A percentile compares a stretch with the other conserved stretches of the same genome.
These are phyloP conservation scores for Calonectria crousiana DNA, from an alignment of 2,329 filamentous ascomycete genomes.

Conservation along the genomic window DNA sequence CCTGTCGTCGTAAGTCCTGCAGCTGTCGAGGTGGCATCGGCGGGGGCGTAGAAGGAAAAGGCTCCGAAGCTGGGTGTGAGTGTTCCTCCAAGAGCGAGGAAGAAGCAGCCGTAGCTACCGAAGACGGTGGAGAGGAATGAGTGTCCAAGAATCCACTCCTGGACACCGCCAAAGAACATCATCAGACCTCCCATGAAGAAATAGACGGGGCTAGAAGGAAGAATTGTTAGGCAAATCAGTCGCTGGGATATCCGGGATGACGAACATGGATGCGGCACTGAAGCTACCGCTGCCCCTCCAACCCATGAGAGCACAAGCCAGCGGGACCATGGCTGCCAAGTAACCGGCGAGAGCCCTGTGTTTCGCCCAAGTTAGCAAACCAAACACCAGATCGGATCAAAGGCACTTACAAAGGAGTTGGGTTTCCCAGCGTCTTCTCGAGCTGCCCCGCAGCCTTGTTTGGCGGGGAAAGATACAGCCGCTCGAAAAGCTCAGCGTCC, in stretches of 20 bases:
- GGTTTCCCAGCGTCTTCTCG: not conserved
- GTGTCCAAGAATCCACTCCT: not conserved
- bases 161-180: not conserved
- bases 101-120: not conserved
- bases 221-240: not conserved
- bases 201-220: not conserved
- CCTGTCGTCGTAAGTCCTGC: not conserved
- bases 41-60: not conserved
- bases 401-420: not conserved
- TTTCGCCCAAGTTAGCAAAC: not conserved
- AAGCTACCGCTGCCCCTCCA: not conserved
- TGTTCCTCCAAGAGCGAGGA: not conserved
- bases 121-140: not conserved
- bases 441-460: not conserved
- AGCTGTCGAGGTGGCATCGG: not conserved
- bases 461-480: not conserved
- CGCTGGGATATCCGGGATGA: not conserved
- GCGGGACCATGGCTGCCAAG: not conserved
- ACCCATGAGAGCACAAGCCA: not conserved
- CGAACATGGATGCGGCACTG: not conserved
- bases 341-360: not conserved
- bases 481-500: not conserved
- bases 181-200: slow-evolving; percentile 7
- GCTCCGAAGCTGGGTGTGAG: not conserved
- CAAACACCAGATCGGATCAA: too few relatives aligned